Base-by-base conservation (phyloP, 768 basidiomycete genomes). In the Lentinula lateritia region DNA sequence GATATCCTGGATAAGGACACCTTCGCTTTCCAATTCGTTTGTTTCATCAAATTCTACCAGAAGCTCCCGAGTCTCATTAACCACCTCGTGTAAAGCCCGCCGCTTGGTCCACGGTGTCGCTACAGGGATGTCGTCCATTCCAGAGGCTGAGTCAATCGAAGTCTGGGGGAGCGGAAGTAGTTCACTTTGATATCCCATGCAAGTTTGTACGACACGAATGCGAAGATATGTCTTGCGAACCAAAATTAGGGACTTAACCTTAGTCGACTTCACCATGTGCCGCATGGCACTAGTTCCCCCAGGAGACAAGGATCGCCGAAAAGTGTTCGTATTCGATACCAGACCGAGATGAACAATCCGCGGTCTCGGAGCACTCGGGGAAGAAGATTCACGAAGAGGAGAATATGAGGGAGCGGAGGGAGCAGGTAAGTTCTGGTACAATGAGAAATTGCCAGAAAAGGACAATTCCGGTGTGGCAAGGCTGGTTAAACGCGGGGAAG, bases 311-410 rank as follows among this genome's bases (percentile, higher is more conserved):
- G 68, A 63, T 23, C 60, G 60, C 13, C 58, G 61, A 5, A 55
- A 57, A 10, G 67, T 62, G 13, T 57, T 60, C 34, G 74, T 71
- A 16, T 70, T 69, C 38, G 77, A 76, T 8, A 80, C 74, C 1
- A 85, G 83, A 1, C 86, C 86, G 4, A 89, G 78, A 67, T 88
- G 87, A 1, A 87, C 74, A 62, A 89, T 88, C 60, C 75, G 80
- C 2, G 80, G 79, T 0, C 76, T 78, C 10, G 65, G 68, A 34
- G 71, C 57, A 28, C 15, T 36, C 6, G 28, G 48, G 10, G 46
- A 60, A 58, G 43, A 16, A 34, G 62, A 34, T 3, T 48, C 46
- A 18, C 16, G 55, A 39, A 36, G 34, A 38, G 53, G 23, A 38
- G 45, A 5, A 41, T 60, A 41, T 10, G 48, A n/a, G 0, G 38